Conservation (phyloP, 108 stramenopile species). For the Pseudonitzschia pungens region DNA sequence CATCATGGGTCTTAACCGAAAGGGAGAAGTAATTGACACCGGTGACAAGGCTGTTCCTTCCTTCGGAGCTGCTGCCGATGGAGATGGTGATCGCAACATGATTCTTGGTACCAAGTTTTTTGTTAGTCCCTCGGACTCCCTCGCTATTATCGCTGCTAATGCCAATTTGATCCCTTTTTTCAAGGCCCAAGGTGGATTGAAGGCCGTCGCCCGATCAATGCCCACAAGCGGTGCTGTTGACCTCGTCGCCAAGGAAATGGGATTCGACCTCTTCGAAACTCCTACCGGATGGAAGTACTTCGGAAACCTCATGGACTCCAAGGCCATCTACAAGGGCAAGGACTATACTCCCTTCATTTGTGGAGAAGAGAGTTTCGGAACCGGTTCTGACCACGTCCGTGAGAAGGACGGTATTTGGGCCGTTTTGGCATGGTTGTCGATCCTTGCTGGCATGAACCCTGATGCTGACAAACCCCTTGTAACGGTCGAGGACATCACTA, state of each 20-base stretch:
- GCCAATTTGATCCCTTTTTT: slow-evolving; percentile 97
- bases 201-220: slow-evolving; percentile 98
- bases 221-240: slow-evolving; percentile 99
- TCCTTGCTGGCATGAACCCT: slow-evolving; percentile 88
- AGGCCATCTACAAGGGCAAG: slow-evolving; percentile 80
- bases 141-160: slow-evolving; percentile 97
- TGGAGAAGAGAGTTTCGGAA: slow-evolving; percentile 99
- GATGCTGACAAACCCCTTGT: slow-evolving; percentile 84
- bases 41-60: slow-evolving; percentile 73
- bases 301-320: slow-evolving; percentile 99
- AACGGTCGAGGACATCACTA: slow-evolving; percentile 95
- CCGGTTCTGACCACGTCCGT: slow-evolving; percentile 97
- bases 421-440: slow-evolving; percentile 96
- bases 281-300: slow-evolving; percentile 99
- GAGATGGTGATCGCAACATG: slow-evolving; percentile 99
- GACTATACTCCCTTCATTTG: slow-evolving; percentile 99
- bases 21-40: slow-evolving; percentile 78
- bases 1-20: slow-evolving; percentile 89
- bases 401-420: slow-evolving; percentile 99
- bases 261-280: slow-evolving; percentile 93
- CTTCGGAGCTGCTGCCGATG: slow-evolving; percentile 99
- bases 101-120: slow-evolving; percentile 98
- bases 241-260: slow-evolving; percentile 93
- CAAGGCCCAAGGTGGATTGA: slow-evolving; percentile 93
- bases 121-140: slow-evolving; percentile 98